phyloP scores from a whole-genome alignment of 192 early-diverging fungal genomes.

The Cetraspora pellucida region DNA sequence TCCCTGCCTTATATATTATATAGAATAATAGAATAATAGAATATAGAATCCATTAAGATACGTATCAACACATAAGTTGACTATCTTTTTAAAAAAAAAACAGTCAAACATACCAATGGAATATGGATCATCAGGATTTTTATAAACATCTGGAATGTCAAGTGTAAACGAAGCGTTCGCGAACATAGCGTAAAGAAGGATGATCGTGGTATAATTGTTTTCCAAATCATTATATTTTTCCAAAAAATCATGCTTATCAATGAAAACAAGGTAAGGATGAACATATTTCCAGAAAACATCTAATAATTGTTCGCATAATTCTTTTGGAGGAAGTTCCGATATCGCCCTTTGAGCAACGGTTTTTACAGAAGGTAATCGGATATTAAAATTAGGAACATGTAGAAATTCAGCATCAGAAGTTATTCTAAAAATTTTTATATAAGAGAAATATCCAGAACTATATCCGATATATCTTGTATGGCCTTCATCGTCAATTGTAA shows the following conservation, averaged over 20 bases:
- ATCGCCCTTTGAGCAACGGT: constrained; percentile 44
- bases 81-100: too few relatives aligned
- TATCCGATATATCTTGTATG: constrained; percentile 74
- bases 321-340: constrained; percentile 62
- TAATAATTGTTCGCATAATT: constrained; percentile 62
- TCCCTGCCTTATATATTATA: neutral
- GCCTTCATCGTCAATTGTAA: constrained; percentile 71
- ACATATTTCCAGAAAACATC: constrained; percentile 63
- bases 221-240: constrained; percentile 48
- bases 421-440: constrained; percentile 59
- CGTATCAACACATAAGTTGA: too few relatives aligned
- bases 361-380: constrained; percentile 43
- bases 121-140: constrained; percentile 42
- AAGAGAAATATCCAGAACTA: constrained; percentile 70
- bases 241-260: constrained; percentile 67
- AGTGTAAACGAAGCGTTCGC: constrained; percentile 53
- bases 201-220: constrained; percentile 42
- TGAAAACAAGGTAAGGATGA: constrained; percentile 67
- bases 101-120: constrained; percentile 35
- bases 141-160: constrained; percentile 39
- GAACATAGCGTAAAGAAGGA: constrained; percentile 61
- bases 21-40: too few relatives aligned
- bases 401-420: constrained; percentile 30
- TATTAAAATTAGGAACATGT: constrained; percentile 36
- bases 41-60: too few relatives aligned